Evolutionary conservation across 2,329 filamentous ascomycete genomes (phyloP).

Genomic region (Corniculantispora saksenae): DNA sequence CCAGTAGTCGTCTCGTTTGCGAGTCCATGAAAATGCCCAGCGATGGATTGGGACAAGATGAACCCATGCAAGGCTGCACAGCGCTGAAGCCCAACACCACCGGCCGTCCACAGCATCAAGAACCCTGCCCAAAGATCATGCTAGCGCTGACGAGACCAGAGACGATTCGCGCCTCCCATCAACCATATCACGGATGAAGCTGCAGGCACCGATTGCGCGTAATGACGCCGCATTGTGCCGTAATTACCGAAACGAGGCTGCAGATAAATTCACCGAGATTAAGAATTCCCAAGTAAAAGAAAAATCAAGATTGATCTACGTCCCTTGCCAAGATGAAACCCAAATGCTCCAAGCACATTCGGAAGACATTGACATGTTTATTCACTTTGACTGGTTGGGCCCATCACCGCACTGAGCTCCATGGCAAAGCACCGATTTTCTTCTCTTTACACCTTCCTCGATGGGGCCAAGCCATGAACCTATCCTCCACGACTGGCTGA

Average conservation of each 20-base stretch:
- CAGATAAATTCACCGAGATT: not conserved
- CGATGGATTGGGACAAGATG: not conserved
- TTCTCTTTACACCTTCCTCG: not conserved
- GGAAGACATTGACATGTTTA: too few relatives aligned
- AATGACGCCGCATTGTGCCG: not conserved
- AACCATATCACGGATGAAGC: not conserved
- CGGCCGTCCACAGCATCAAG: too few relatives aligned
- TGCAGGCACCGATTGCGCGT: slow-evolving; percentile 5
- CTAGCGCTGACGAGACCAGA: not conserved
- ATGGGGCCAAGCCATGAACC: not conserved
- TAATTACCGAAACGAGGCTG: not conserved
- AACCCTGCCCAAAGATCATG: not conserved
- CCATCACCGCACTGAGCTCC: not conserved
- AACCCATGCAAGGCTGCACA: not conserved
- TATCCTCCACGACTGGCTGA: not conserved
- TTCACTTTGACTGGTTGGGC: too few relatives aligned
- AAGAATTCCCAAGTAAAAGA: not conserved
- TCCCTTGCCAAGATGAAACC: not conserved
- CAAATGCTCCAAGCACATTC: not conserved
- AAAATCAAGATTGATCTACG: not conserved
- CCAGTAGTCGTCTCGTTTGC: not conserved
- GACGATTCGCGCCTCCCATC: not conserved
- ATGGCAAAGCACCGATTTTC: not conserved
- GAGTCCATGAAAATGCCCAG: not conserved
- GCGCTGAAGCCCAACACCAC: not conserved